Evolutionary conservation across 257 asterid genomes (phyloP), one percentile per base, ranked within the genome.

Genomic region (Thymus quinquecostatus): DNA sequence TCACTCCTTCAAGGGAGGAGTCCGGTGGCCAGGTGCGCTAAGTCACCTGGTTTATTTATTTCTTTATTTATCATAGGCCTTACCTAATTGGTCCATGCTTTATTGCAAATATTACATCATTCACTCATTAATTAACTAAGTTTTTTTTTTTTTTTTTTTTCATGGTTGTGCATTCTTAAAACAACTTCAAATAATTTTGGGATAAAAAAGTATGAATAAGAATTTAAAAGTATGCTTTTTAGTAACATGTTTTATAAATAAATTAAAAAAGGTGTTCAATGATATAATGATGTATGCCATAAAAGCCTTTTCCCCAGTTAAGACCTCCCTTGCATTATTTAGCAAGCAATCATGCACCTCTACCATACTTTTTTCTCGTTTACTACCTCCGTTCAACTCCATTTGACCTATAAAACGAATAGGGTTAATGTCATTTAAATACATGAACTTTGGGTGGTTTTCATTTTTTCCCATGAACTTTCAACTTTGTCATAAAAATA

Each of bases 261-360:
- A 71, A 45, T 56, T 29, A 5, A 60, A 12, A 43, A 71, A 45
- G 50, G 63, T 60, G 12, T 60, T 50, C 45, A 27, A 54, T 60
- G 70, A 47, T 65, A 47, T 65, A 14, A 65, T 65, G 45, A 47
- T 64, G 57, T n/a, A 64, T 64, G 8, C 12, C 43, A 64, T 47
- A 45, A 47, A 70, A 64, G 65, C 77, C 9, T 44, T 10, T 48
- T 40, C 81, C 77, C 68, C 57, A 75, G 81, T 68, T 66, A 67
- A 61, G 63, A 33, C 75, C 80, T 62, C 72, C 72, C 60, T 40
- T 60, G 68, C 77, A 77, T 71, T 60, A 60, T 72, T 71, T 67
- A 66, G 49, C 61, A 53, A 56, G 64, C 45, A 71, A 71, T 71
- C 57, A 65, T 70, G 34, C 59, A 64, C n/a, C 28, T 21, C 21